Base-by-base conservation (phyloP, 148 eudicot genomes). In the Fagopyrum homotropicum region DNA sequence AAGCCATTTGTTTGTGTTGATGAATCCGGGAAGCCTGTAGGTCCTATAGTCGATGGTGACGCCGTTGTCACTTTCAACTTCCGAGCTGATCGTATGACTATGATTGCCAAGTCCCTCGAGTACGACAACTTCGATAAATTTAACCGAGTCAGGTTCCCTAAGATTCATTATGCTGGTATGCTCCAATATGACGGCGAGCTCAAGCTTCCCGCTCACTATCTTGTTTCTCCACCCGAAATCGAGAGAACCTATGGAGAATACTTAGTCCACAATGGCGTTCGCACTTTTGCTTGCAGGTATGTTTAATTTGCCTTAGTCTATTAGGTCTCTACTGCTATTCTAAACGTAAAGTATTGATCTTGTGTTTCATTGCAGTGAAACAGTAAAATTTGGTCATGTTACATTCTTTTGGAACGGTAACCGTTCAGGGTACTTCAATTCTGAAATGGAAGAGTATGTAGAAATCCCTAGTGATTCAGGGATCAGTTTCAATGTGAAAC, bases 351-450 rank as follows among this genome's bases (percentile, higher is more conserved):
- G 40, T 35, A 35, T 35, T 35, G 40, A 35, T 35, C 40, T 35
- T 9, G 5, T 52, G 44, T 76, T 66, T 48, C 43, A 54, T 11
- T 17, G 56, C 80, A 93, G 97, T 83, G 98, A 94, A 82, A 91
- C 98, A 70, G 98, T 94, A 70, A 94, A 94, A 80, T 94, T 94
- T 82, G 97, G 98, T 70, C 98, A 91, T 71, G 98, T 94, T 46
- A 94, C 98, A 63, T 90, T 92, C 80, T 92, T 92, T 85, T 92
- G 98, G 98, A 92, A 92, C 51, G 98, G 98, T 52, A 92, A 90
- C 69, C 93, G 96, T 17, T 92, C 96, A 44, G 98, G 98, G 60
- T 92, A 81, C 81, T 92, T 92, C 73, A 84, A 92, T 72, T 26
- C 89, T 12, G 84, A 88, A n/a, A 79, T 89, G 98, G 98, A 93